These are phyloP conservation scores for Scutellaria minor DNA, from an alignment of 257 asterid genomes.

Conservation along the genomic window DNA sequence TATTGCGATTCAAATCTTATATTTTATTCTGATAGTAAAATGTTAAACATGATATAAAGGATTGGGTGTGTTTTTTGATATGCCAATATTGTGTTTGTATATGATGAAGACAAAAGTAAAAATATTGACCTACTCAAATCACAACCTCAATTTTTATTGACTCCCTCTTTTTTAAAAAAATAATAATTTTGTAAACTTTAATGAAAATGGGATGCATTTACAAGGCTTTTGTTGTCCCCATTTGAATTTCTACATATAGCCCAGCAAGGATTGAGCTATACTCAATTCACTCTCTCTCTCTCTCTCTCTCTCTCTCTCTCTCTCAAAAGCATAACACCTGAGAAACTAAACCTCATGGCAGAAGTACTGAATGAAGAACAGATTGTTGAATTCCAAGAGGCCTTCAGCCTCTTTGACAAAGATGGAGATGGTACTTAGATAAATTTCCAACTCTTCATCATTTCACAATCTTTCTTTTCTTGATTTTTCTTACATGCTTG, in stretches of 20 bases:
- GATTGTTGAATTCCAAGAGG: slow-evolving; percentile 49
- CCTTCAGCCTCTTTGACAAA: slow-evolving; percentile 51
- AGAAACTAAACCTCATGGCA: slow-evolving; percentile 36
- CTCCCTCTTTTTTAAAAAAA: slow-evolving; percentile 1
- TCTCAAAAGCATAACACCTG: slow-evolving; percentile 12
- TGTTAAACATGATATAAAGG: background rate
- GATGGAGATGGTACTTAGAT: slow-evolving; percentile 50
- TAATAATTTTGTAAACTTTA: slow-evolving; percentile 31
- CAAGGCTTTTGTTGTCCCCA: slow-evolving; percentile 38
- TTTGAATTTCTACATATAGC: slow-evolving; percentile 46
- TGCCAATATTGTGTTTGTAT: too few species aligned
- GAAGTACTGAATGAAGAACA: slow-evolving; percentile 43
- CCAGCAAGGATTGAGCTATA: slow-evolving; percentile 51
- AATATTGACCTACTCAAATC: slow-evolving; percentile 39
- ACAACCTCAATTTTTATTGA: slow-evolving; percentile 34
- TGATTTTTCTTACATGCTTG: background rate
- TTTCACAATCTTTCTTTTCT: background rate
- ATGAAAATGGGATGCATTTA: slow-evolving; percentile 40
- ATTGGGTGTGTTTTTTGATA: background rate
- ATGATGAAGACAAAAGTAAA: too few species aligned
- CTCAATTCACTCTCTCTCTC: slow-evolving; percentile 40
- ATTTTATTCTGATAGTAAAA: background rate
- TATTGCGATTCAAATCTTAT: background rate
- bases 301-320: slow-evolving; percentile 29
- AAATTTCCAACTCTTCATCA: background rate